These are phyloP conservation scores for Fusarium sulawesiense DNA, from an alignment of 2,329 filamentous ascomycete species.

Conservation along the genomic window DNA sequence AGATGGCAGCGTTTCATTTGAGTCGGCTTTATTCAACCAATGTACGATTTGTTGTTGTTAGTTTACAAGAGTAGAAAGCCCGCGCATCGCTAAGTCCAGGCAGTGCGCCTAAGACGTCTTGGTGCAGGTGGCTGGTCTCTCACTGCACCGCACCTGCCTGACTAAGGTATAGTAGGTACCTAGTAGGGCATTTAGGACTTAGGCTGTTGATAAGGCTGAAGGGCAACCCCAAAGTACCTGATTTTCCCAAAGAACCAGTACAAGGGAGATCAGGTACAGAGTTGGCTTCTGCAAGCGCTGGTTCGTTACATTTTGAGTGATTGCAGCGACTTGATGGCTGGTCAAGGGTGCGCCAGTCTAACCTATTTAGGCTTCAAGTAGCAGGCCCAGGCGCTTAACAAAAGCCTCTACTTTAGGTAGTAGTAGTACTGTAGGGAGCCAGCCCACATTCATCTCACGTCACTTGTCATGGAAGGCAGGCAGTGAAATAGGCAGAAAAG, in stretches of 20 bases:
- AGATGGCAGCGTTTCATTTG: not conserved
- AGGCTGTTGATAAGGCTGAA: conserved; percentile 9
- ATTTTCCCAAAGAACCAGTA: not conserved
- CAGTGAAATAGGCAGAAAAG: not conserved
- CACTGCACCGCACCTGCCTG: not conserved
- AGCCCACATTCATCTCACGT: conserved; percentile 1
- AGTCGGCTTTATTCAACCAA: not conserved
- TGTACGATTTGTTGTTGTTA: conserved; percentile 11
- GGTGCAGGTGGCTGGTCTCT: not conserved
- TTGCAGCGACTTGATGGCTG: conserved; percentile 13
- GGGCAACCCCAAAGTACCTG: conserved; percentile 4
- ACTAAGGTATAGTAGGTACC: not conserved
- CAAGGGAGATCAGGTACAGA: conserved; percentile 22
- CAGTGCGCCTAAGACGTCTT: conserved; percentile 4
- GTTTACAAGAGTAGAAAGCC: conserved; percentile 4
- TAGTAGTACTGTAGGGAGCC: not conserved
- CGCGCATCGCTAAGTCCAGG: conserved; percentile 12
- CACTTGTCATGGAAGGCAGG: conserved; percentile 8
- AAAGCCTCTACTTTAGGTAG: not conserved
- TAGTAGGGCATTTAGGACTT: not conserved
- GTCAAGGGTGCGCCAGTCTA: conserved; percentile 17
- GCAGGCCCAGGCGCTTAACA: conserved; percentile 22
- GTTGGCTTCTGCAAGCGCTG: not conserved
- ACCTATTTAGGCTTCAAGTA: conserved; percentile 5
- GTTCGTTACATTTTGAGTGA: conserved; percentile 25